Evolutionary conservation across 331 rosid genomes (phyloP).

Genomic region (Saraca asoca): DNA sequence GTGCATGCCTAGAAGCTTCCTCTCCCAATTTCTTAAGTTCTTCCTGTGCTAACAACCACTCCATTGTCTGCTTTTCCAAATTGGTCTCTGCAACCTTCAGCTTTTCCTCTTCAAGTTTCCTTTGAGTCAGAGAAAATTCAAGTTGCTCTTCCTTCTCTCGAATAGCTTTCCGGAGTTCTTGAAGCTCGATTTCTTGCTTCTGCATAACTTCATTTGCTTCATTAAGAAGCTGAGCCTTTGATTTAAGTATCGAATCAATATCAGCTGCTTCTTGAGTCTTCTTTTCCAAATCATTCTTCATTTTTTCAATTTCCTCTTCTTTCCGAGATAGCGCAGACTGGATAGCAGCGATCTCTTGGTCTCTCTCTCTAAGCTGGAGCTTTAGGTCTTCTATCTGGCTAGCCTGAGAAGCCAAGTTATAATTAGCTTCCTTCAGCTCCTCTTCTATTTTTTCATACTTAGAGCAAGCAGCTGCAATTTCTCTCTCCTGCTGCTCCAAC

Average conservation of each 20-base stretch:
- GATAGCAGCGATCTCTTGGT: slow-evolving; percentile 46
- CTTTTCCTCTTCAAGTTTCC: slow-evolving; percentile 65
- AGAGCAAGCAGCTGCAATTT: slow-evolving; percentile 53
- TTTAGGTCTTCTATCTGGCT: slow-evolving; percentile 61
- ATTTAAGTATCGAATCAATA: slow-evolving; percentile 52
- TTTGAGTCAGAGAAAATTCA: slow-evolving; percentile 40
- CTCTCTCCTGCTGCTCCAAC: slow-evolving; percentile 68
- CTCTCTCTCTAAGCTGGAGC: slow-evolving; percentile 61
- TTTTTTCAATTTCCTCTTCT: slow-evolving; percentile 66
- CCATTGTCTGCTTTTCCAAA: slow-evolving; percentile 75
- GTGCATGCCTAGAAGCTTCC: slow-evolving; percentile 52
- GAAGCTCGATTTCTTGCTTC: slow-evolving; percentile 71
- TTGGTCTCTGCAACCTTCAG: slow-evolving; percentile 58
- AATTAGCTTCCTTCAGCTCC: slow-evolving; percentile 67
- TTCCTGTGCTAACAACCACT: slow-evolving; percentile 76
- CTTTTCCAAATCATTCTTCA: slow-evolving; percentile 54
- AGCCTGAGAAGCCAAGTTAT: slow-evolving; percentile 64
- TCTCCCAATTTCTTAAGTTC: slow-evolving; percentile 71
- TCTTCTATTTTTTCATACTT: slow-evolving; percentile 58
- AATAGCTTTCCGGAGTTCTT: slow-evolving; percentile 48
- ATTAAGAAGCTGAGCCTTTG: slow-evolving; percentile 60
- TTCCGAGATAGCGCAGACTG: slow-evolving; percentile 47
- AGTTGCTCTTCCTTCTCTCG: slow-evolving; percentile 63
- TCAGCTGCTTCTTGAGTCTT: slow-evolving; percentile 60
- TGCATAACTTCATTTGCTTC: slow-evolving; percentile 70